Conservation (phyloP, 257 asterid species). For the Solanum etuberosum region DNA sequence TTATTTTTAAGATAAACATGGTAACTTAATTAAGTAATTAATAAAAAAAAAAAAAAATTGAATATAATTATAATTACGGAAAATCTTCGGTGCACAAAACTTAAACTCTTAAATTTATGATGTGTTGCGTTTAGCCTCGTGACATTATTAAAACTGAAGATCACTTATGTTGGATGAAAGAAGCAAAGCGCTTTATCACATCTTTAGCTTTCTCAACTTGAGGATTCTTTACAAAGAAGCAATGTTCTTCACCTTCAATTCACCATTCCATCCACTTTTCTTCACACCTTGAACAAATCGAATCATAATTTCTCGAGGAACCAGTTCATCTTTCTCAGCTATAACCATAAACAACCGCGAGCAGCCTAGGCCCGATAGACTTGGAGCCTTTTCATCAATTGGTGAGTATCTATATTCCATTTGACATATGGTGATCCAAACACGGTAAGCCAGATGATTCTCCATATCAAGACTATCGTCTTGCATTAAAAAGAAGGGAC, state of each 20-base stretch:
- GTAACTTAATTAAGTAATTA: too few relatives aligned
- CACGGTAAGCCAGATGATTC: not conserved
- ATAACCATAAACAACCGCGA: conserved; percentile 1
- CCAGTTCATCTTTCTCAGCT: conserved; percentile 16
- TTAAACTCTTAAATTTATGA: too few relatives aligned
- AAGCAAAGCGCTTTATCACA: not conserved
- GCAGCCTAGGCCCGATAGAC: not conserved
- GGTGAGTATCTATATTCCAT: not conserved
- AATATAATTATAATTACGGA: too few relatives aligned
- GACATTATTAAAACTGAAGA: not conserved
- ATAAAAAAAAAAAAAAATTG: too few relatives aligned
- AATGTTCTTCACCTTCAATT: not conserved
- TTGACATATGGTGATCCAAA: not conserved
- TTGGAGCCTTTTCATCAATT: not conserved
- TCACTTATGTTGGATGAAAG: not conserved
- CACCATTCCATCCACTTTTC: not conserved
- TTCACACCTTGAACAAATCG: conserved; percentile 11
- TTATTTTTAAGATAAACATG: too few relatives aligned
- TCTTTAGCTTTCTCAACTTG: not conserved
- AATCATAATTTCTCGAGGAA: not conserved
- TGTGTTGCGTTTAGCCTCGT: not conserved
- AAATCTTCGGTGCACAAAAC: too few relatives aligned
- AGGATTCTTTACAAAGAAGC: not conserved
- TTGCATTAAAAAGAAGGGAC: conserved; percentile 5
- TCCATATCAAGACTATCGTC: not conserved